Base-by-base conservation (phyloP, 352 stramenopile genomes). In the Globisporangium cystogenes region DNA sequence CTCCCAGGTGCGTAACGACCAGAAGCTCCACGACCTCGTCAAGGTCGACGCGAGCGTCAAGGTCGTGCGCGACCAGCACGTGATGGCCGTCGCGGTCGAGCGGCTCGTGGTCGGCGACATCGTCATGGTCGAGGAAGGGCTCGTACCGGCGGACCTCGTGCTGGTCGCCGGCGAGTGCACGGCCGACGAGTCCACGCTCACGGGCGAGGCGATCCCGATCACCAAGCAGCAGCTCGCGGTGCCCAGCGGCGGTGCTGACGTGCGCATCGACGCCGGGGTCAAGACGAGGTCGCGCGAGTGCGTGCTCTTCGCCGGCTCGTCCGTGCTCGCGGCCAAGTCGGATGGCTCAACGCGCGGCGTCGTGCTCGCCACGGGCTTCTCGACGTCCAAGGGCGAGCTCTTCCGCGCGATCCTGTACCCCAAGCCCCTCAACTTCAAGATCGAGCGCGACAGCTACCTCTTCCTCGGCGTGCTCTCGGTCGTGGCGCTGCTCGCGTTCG, bases 161-260 rank as follows among this genome's bases (percentile, higher is more conserved):
- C 44, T 92, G 11, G 27, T 92, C 12, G 62, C 64, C 4, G 82
- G 82, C 11, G 73, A 87, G 46, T 92, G 82, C 31, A 83, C 74
- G 26, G 77, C 65, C 18, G 82, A 92, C 46, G 82, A 92, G 64
- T 70, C 82, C 1, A 87, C 77, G 40, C 69, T 92, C n/a, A 92
- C 82, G 15, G 82, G 82, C 0, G 82, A 92, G 53, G 76, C 80
- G n/a, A 83, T 92, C n/a, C 82, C 82, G 4, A 79, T 90, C 40
- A 82, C 70, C 7, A 90, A 92, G 50, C 73, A 87, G 31, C 37
- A 74, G 0, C 36, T 59, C 18, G 31, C 36, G 0, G 39, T n/a
- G n/a, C n/a, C 21, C 1, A 27, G 7, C 12, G 23, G 33, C 14
- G 36, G 16, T 4, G 10, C 36, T 24, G 60, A 60, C 35, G 41